These are phyloP conservation scores for Melaleuca quinquenervia DNA, from an alignment of 345 rosid species.

Conservation along the genomic window DNA sequence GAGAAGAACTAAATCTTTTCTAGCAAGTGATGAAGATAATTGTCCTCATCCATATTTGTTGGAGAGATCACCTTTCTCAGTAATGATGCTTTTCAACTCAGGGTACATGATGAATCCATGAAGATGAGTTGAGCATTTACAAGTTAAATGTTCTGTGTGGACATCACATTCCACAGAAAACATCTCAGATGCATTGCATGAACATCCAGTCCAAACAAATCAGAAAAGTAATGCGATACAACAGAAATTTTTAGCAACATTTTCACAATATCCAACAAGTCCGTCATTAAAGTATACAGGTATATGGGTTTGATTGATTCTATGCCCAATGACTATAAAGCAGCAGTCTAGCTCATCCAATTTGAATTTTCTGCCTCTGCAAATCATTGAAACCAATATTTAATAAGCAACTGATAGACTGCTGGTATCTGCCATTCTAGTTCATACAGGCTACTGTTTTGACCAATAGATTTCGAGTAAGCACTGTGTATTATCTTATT, in stretches of 20 bases:
- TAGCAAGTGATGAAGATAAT: neutral
- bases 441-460: neutral
- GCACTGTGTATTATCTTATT: neutral
- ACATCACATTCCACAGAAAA: neutral
- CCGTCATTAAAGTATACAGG: neutral
- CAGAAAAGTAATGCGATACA: neutral
- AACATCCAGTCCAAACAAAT: neutral
- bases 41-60: neutral
- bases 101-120: neutral
- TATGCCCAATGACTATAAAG: neutral
- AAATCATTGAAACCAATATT: neutral
- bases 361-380: neutral
- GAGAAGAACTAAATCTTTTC: neutral
- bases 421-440: neutral
- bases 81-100: neutral
- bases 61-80: neutral
- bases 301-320: neutral
- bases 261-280: neutral
- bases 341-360: neutral
- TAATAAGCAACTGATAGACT: neutral
- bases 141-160: neutral
- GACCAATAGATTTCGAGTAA: neutral
- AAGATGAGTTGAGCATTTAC: neutral
- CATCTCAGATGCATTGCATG: neutral
- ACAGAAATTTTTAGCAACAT: neutral